phyloP scores from a whole-genome alignment of 257 asterid genomes.

The Buddleja alternifolia region DNA sequence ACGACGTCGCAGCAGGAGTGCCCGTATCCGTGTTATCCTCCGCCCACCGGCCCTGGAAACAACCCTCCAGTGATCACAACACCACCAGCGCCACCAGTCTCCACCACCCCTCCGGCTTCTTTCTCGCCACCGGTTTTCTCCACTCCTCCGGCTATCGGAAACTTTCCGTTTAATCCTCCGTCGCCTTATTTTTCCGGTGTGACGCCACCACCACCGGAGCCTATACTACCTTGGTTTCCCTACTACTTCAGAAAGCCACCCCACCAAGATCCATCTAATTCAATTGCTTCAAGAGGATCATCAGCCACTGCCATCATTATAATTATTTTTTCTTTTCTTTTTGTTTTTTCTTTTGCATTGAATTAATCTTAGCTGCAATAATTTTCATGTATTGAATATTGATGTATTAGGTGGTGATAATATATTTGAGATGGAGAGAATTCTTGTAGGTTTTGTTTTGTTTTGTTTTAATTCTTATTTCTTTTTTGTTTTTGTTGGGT shows the following conservation, averaged over 20 bases:
- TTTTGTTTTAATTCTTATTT: neutral
- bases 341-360: conserved; percentile 28
- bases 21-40: conserved; percentile 87
- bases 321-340: conserved; percentile 15
- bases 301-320: conserved; percentile 36
- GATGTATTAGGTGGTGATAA: conserved; percentile 19
- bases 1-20: conserved; percentile 70
- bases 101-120: conserved; percentile 38
- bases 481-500: neutral
- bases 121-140: conserved; percentile 45
- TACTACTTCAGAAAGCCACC: conserved; percentile 75
- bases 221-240: conserved; percentile 78
- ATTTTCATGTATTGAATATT: conserved; percentile 40
- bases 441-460: too few species aligned
- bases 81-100: conserved; percentile 40
- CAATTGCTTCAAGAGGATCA: too few species aligned
- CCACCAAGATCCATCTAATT: conserved; percentile 49
- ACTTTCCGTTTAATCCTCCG: conserved; percentile 36
- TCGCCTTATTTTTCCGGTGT: conserved; percentile 47
- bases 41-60: conserved; percentile 71
- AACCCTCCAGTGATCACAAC: conserved; percentile 54
- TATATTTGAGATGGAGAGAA: neutral
- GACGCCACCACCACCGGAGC: conserved; percentile 78
- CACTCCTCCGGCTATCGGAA: conserved; percentile 47
- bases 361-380: conserved; percentile 18